Evolutionary conservation across 768 basidiomycete genomes (phyloP).

Genomic region (Amanita rimosa): DNA sequence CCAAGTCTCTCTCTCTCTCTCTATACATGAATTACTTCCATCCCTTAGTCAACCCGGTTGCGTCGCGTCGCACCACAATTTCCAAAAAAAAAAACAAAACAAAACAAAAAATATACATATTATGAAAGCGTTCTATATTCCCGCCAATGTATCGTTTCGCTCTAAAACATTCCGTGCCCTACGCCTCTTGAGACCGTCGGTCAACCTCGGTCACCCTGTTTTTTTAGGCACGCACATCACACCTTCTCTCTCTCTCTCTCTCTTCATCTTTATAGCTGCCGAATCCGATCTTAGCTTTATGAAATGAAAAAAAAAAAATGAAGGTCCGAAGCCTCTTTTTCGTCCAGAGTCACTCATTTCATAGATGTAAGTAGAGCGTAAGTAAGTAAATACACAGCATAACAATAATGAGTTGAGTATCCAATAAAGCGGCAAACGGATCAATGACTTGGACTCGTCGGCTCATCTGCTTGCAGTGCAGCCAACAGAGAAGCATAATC

Average conservation of each 20-base stretch:
- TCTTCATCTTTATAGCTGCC: neutral
- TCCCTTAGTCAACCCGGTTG: neutral
- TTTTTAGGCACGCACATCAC: neutral
- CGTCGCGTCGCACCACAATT: neutral
- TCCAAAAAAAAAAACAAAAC: no score
- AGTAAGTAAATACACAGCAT: neutral
- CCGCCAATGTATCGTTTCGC: neutral
- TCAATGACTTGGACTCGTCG: neutral
- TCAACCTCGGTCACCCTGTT: neutral
- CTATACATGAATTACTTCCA: neutral
- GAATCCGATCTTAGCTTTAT: neutral
- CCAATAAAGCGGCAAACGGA: neutral
- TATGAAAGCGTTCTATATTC: neutral
- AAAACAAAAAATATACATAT: no score
- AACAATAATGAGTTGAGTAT: neutral
- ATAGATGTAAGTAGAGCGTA: no score
- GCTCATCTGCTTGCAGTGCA: slow-evolving; percentile 19
- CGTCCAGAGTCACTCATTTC: no score
- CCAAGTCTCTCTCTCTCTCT: no score
- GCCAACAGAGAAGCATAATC: slow-evolving; percentile 35
- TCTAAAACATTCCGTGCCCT: neutral
- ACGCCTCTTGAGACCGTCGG: slow-evolving; percentile 3
- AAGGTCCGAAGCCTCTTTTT: neutral
- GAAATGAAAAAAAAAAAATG: no score
- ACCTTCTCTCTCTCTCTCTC: no score